phyloP scores from a whole-genome alignment of 805 yeast species.

The Starmerella sp. region DNA sequence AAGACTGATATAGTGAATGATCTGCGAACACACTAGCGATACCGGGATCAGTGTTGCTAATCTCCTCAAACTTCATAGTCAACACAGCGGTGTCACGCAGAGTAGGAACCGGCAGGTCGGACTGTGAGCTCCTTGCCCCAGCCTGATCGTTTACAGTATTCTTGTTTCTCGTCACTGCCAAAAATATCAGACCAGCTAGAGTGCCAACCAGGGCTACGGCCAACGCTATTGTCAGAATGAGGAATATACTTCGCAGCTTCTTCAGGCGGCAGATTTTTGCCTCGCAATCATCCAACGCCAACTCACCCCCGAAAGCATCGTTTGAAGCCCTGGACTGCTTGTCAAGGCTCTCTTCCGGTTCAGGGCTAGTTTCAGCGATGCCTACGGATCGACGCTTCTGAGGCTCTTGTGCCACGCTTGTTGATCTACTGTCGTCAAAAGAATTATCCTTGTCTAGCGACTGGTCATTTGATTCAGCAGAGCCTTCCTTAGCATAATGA shows the following conservation, averaged over 20 bases:
- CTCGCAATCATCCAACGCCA: background rate
- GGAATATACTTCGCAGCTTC: background rate
- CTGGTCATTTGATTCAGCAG: background rate
- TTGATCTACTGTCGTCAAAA: background rate
- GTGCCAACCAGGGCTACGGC: slow-evolving; percentile 3
- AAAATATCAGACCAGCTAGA: slow-evolving; percentile 7
- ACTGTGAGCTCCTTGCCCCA: background rate
- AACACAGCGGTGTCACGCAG: background rate
- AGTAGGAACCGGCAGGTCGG: background rate
- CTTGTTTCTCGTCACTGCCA: background rate
- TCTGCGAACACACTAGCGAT: slow-evolving; percentile 12
- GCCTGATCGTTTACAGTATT: background rate
- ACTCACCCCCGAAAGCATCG: background rate
- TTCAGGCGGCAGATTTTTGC: background rate
- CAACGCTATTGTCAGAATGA: background rate
- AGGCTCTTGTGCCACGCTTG: background rate
- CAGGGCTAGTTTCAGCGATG: slow-evolving; percentile 6
- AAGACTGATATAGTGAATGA: slow-evolving; percentile 7
- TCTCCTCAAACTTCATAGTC: background rate
- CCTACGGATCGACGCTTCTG: background rate
- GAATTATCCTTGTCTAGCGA: background rate
- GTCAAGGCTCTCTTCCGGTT: slow-evolving; percentile 7
- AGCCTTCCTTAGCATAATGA: background rate
- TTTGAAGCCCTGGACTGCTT: background rate
- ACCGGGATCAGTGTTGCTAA: background rate